Base-by-base conservation (phyloP, 352 stramenopile genomes). In the Phytophthora rubi region DNA sequence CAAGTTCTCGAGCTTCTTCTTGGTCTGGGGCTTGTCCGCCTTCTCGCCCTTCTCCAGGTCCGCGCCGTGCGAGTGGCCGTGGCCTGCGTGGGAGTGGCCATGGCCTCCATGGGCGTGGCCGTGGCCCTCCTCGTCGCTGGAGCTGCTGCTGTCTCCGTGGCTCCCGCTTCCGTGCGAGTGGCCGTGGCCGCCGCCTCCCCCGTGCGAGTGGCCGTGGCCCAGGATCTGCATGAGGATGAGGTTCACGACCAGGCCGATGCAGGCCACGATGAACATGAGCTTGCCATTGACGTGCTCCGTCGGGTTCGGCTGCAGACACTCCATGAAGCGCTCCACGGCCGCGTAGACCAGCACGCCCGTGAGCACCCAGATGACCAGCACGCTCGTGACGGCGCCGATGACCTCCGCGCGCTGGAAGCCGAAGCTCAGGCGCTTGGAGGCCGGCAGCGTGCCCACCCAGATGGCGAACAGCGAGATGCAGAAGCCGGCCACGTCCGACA, bases 171-270 rank as follows among this genome's bases (percentile, higher is more conserved):
- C 39, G 16, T 48, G 39, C 39, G 39, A 48, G 39, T 48, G 39
- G 13, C 39, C 39, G 39, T 48, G 32, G 30, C 62, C 56, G 42
- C 47, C 44, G 8, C 70, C 70, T 45, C 87, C 83, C 49, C 74
- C 80, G 69, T 95, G 88, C 15, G 65, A 79, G 68, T 95, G 85
- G 0, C 79, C 85, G 48, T 96, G 88, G 44, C 92, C 93, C 39
- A 99, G 73, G 54, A 99, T 97, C 65, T 94, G 85, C 69, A 97
- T 98, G 44, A 99, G 77, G 23, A 93, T 87, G 37, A 99, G 62
- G 82, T 99, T 99, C 23, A 99, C 94, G 33, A 98, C 62, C 9
- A 99, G 89, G 0, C 97, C 97, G 71, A 99, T 95, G 59, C 82
- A 83, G 2, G 97, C 97, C 58, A 99, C 92, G 23, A 96, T 91